These are phyloP conservation scores for Sarocladiaceae sp. DNA, from an alignment of 2,329 filamentous ascomycete species.

Conservation along the genomic window DNA sequence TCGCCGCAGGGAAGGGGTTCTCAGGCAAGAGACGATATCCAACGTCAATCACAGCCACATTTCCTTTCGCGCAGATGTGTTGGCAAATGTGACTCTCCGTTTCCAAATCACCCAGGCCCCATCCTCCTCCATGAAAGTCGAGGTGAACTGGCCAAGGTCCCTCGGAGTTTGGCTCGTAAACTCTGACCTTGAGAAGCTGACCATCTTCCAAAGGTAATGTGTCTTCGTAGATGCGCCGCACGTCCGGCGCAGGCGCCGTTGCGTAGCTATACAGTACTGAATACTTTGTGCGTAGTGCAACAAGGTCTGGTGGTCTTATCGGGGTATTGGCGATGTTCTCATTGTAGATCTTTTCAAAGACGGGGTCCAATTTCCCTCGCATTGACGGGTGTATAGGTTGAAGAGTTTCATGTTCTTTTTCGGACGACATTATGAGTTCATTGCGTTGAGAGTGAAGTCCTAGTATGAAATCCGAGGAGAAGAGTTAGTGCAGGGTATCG, in stretches of 20 bases:
- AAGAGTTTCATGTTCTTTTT: constrained; percentile 34
- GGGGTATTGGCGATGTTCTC: constrained; percentile 37
- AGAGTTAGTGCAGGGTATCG: not conserved
- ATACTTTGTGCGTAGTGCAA: constrained; percentile 33
- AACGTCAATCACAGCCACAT: constrained; percentile 44
- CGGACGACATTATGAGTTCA: constrained; percentile 10
- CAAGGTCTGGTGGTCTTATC: constrained; percentile 34
- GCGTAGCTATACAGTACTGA: constrained; percentile 41
- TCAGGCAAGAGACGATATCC: constrained; percentile 50
- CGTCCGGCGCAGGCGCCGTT: constrained; percentile 36
- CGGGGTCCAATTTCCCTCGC: constrained; percentile 39
- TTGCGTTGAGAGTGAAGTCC: not conserved
- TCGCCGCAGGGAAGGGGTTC: constrained; percentile 40
- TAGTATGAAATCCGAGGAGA: too few relatives aligned
- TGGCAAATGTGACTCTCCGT: constrained; percentile 45
- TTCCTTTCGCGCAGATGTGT: constrained; percentile 38
- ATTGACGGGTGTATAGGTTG: constrained; percentile 45
- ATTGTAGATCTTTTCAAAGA: constrained; percentile 44
- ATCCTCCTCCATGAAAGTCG: constrained; percentile 46
- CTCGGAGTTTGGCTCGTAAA: constrained; percentile 36
- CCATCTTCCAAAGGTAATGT: constrained; percentile 27
- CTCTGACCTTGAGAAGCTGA: constrained; percentile 29
- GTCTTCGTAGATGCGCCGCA: constrained; percentile 33
- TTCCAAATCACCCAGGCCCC: constrained; percentile 45
- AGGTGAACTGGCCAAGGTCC: constrained; percentile 43